These are phyloP conservation scores for Rhododendron henanense DNA, from an alignment of 148 eudicot species.

Conservation along the genomic window DNA sequence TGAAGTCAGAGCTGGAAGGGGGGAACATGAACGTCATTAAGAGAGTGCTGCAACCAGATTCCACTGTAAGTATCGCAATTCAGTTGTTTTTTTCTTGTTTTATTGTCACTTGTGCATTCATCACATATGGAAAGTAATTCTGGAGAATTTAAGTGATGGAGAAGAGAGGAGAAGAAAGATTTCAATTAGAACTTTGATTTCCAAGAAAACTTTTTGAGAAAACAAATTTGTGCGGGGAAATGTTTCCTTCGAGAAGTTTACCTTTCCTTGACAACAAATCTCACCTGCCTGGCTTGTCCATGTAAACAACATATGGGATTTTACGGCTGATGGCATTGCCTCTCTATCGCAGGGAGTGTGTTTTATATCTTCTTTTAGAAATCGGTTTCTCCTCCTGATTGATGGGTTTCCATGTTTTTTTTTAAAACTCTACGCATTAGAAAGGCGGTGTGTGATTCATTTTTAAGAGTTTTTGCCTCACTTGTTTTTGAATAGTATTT, in stretches of 20 bases:
- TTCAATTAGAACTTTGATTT: not conserved
- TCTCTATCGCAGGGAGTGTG: not conserved
- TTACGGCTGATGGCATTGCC: not conserved
- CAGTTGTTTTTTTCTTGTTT: not conserved
- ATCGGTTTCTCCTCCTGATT: not conserved
- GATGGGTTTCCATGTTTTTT: not conserved
- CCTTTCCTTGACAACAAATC: not conserved
- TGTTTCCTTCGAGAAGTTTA: not conserved
- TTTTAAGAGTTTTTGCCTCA: not conserved
- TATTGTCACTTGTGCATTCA: no score
- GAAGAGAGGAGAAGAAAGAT: not conserved
- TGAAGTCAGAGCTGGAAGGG: constrained; percentile 31
- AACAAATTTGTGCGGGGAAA: not conserved
- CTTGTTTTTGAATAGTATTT: not conserved
- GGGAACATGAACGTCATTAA: constrained; percentile 19
- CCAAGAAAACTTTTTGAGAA: not conserved
- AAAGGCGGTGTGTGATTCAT: not conserved
- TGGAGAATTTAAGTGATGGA: not conserved
- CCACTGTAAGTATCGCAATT: constrained; percentile 23
- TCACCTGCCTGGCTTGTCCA: not conserved
- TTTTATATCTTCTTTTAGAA: not conserved
- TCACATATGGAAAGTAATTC: no score
- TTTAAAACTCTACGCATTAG: not conserved
- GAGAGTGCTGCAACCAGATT: constrained; percentile 16
- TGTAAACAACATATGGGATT: not conserved